These are phyloP conservation scores for Cicer yamashitae DNA, from an alignment of 306 rosid genomes.

Conservation along the genomic window DNA sequence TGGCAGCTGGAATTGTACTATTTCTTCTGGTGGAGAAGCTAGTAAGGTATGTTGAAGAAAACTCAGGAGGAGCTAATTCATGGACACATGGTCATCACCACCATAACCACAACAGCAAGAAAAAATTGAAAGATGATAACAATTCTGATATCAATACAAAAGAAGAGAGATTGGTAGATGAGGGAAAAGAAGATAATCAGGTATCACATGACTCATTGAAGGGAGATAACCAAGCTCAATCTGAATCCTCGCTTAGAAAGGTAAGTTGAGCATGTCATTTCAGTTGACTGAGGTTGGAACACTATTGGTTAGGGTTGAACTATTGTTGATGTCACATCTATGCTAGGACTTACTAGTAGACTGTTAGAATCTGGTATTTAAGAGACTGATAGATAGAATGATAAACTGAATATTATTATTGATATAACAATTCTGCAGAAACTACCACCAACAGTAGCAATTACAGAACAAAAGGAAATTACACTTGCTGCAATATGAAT, in stretches of 20 bases:
- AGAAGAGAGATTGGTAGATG: slow-evolving; percentile 46
- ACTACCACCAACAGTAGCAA: too few relatives aligned
- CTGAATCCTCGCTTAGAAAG: slow-evolving; percentile 64
- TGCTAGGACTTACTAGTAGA: slow-evolving; percentile 21
- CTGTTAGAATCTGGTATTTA: too few relatives aligned
- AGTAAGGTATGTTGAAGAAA: slow-evolving; percentile 89
- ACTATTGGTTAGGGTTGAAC: slow-evolving; percentile 28
- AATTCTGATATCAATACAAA: slow-evolving; percentile 41
- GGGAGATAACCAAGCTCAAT: slow-evolving; percentile 52
- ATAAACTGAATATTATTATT: too few relatives aligned
- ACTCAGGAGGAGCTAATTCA: slow-evolving; percentile 69
- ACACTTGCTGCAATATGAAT: too few relatives aligned
- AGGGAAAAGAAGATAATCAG: slow-evolving; percentile 47
- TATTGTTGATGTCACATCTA: slow-evolving; percentile 25
- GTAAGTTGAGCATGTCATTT: slow-evolving; percentile 50
- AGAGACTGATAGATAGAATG: too few relatives aligned
- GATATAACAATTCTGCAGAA: too few relatives aligned
- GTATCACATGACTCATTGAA: slow-evolving; percentile 46
- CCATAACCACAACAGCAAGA: slow-evolving; percentile 64
- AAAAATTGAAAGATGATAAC: slow-evolving; percentile 68
- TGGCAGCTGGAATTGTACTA: slow-evolving; percentile 90
- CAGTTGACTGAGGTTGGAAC: slow-evolving; percentile 23
- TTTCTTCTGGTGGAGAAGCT: slow-evolving; percentile 94
- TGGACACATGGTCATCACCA: slow-evolving; percentile 86
- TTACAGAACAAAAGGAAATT: too few relatives aligned